Percentiles rank a stretch among this genome's conserved stretches.
phyloP scores from a whole-genome alignment of 208 protist genomes.

The Vickermania spadyakhi region DNA sequence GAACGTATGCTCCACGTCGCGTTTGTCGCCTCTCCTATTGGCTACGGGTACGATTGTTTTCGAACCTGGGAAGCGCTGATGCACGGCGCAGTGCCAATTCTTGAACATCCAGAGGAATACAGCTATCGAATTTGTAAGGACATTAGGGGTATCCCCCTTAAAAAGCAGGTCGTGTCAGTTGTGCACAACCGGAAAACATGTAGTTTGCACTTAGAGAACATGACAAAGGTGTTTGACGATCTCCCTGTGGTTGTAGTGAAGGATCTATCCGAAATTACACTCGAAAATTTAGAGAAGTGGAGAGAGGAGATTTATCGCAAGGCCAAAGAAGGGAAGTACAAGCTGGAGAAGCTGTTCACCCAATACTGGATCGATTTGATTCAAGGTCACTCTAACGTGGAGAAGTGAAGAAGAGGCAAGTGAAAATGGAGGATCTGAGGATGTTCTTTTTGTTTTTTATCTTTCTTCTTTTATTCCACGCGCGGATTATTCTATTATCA shows the following conservation, averaged over 20 bases:
- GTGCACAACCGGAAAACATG: background rate
- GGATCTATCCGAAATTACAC: background rate
- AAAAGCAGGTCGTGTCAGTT: background rate
- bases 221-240: background rate
- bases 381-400: background rate
- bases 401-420: no score
- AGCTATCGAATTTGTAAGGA: no score
- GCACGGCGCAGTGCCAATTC: background rate
- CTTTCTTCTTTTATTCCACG: no score
- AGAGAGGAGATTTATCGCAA: background rate
- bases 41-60: background rate
- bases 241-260: background rate
- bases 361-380: background rate
- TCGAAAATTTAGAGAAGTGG: background rate
- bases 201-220: background rate
- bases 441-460: no score
- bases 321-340: background rate
- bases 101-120: background rate
- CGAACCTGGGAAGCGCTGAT: background rate
- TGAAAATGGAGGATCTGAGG: no score
- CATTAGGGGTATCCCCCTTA: no score
- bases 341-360: background rate
- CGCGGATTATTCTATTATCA: no score
- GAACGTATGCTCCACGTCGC: background rate
- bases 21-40: background rate